Conservation (phyloP, 345 rosid species). For the Populus deltoides region DNA sequence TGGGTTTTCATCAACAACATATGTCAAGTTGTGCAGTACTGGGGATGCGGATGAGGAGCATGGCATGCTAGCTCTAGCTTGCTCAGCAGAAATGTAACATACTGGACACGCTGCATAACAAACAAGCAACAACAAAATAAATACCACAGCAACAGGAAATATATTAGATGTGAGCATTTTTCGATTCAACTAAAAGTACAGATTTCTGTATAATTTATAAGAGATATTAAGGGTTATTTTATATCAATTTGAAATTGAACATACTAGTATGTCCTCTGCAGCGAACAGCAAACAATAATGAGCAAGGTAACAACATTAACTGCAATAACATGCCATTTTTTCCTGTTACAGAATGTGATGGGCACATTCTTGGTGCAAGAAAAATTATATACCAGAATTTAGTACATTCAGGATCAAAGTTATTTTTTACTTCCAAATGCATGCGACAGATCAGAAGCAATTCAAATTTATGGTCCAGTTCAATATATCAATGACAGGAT, state of each 20-base stretch:
- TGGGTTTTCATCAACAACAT: constrained; percentile 53
- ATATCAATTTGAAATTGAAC: neutral
- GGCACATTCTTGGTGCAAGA: neutral
- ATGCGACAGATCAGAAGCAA: neutral
- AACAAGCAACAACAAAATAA: constrained; percentile 16
- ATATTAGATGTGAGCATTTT: neutral
- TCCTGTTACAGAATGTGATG: neutral
- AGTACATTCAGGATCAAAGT: neutral
- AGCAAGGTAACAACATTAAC: neutral
- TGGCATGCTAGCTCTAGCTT: constrained; percentile 76
- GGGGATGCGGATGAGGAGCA: constrained; percentile 51
- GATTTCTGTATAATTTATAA: neutral
- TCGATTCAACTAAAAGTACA: neutral
- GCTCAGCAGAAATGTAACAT: constrained; percentile 69
- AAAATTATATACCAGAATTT: neutral
- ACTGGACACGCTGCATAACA: constrained; percentile 70
- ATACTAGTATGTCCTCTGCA: neutral
- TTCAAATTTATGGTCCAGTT: neutral
- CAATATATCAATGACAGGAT: neutral
- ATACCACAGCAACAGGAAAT: neutral
- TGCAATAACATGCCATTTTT: neutral
- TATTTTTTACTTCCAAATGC: neutral
- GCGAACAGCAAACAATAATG: neutral
- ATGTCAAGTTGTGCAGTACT: constrained; percentile 56
- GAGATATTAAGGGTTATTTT: neutral